Evolutionary conservation across 2,329 filamentous ascomycete species (phyloP).

Genomic region (Aspergillus oerlinghausenensis): DNA sequence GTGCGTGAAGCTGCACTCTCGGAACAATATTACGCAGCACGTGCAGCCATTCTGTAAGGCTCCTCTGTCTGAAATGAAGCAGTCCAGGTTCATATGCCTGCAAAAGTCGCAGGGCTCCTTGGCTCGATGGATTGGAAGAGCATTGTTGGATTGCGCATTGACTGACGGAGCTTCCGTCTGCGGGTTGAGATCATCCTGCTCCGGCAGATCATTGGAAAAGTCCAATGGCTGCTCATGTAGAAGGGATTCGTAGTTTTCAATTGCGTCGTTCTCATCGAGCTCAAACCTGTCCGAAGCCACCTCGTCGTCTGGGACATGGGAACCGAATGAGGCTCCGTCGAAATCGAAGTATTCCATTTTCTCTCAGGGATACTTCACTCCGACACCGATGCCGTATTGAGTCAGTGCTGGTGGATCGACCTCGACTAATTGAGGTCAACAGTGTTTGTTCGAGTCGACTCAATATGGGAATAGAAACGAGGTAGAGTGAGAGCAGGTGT

Average conservation of each 20-base stretch:
- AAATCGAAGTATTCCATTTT: conserved; percentile 47
- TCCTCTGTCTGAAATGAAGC: conserved; percentile 43
- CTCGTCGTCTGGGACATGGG: conserved; percentile 35
- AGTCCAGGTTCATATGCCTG: conserved; percentile 43
- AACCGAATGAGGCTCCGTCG: conserved; percentile 40
- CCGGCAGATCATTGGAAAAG: conserved; percentile 30
- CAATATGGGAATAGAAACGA: not conserved
- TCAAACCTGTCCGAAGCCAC: conserved; percentile 36
- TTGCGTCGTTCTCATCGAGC: conserved; percentile 35
- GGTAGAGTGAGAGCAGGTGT: not conserved
- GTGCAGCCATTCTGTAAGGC: conserved; percentile 43
- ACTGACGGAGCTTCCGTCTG: conserved; percentile 16
- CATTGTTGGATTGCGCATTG: conserved; percentile 21
- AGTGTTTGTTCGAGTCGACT: not conserved
- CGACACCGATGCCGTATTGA: not conserved
- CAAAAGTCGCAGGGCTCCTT: conserved; percentile 45
- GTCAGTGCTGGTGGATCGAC: not conserved
- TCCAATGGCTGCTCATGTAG: conserved; percentile 39
- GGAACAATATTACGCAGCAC: conserved; percentile 45
- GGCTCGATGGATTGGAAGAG: conserved; percentile 42
- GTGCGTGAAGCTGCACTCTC: conserved; percentile 46
- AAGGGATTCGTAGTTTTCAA: conserved; percentile 37
- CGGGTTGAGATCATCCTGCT: conserved; percentile 17
- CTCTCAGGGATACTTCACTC: not conserved
- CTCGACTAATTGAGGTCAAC: not conserved